These are phyloP conservation scores for Saccharum officinarum DNA, from an alignment of 176 grass and related monocot genomes.

Conservation along the genomic window DNA sequence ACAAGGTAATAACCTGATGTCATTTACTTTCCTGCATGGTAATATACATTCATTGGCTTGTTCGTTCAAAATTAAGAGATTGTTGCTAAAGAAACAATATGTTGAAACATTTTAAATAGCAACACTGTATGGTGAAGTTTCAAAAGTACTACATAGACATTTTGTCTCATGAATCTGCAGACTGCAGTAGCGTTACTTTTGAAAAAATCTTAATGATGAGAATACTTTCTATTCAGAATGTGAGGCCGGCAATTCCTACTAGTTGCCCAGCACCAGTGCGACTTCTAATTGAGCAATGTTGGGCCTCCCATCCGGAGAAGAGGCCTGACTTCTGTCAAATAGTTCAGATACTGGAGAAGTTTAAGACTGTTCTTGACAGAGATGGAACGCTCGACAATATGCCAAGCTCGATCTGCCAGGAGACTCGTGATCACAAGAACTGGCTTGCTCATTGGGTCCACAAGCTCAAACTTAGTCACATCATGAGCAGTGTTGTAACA, in stretches of 20 bases:
- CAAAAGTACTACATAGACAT: neutral
- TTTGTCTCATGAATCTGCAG: neutral
- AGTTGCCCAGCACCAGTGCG: slow-evolving; percentile 63
- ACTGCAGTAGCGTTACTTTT: no score
- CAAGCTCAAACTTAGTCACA: slow-evolving; percentile 54
- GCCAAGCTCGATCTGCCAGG: slow-evolving; percentile 51
- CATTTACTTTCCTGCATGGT: neutral
- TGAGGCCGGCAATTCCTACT: slow-evolving; percentile 72
- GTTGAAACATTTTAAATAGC: neutral
- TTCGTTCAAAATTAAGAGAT: slow-evolving; percentile 19
- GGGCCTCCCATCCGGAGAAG: slow-evolving; percentile 67
- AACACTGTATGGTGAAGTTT: slow-evolving; percentile 14
- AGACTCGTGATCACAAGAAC: slow-evolving; percentile 69
- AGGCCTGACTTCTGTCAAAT: slow-evolving; percentile 91
- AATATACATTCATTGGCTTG: neutral
- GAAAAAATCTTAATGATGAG: neutral
- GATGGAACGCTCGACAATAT: slow-evolving; percentile 70
- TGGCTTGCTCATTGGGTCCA: slow-evolving; percentile 62
- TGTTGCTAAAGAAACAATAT: neutral
- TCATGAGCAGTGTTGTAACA: no score
- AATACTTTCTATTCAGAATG: slow-evolving; percentile 57
- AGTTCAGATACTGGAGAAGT: slow-evolving; percentile 80
- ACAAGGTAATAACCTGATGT: slow-evolving; percentile 70
- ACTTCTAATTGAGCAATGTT: slow-evolving; percentile 84
- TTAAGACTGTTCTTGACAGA: slow-evolving; percentile 52